Evolutionary conservation across 352 stramenopile species (phyloP).

Genomic region (Phytophthora multivora): DNA sequence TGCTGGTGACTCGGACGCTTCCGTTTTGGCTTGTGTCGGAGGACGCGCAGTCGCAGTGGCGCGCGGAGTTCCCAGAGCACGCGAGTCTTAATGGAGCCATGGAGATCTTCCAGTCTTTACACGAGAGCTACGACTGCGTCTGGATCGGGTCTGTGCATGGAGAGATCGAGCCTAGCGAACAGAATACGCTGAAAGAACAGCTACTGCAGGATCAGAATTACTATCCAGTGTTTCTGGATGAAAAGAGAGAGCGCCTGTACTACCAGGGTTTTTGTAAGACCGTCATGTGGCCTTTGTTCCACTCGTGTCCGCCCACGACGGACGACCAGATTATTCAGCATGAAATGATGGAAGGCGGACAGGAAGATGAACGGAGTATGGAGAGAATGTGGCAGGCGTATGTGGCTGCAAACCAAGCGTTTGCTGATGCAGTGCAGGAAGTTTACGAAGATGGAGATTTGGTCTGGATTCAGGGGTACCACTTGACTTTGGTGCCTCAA

Average conservation of each 20-base stretch:
- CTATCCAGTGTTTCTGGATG: conserved; percentile 89
- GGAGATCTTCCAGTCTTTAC: conserved; percentile 78
- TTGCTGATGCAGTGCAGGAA: conserved; percentile 86
- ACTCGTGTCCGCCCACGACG: conserved; percentile 82
- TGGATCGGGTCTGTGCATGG: conserved; percentile 86
- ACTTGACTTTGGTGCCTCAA: conserved; percentile 88
- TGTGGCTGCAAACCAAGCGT: conserved; percentile 85
- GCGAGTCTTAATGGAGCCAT: conserved; percentile 73
- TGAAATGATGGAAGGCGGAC: conserved; percentile 49
- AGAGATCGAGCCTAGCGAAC: conserved; percentile 79
- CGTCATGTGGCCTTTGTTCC: conserved; percentile 91
- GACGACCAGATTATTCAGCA: conserved; percentile 77
- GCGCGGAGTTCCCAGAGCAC: conserved; percentile 78
- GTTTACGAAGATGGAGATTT: conserved; percentile 90
- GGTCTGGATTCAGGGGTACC: conserved; percentile 92
- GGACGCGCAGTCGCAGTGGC: conserved; percentile 83
- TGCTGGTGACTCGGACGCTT: conserved; percentile 78
- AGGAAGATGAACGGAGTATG: conserved; percentile 68
- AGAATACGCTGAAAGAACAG: conserved; percentile 85
- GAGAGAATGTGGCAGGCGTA: conserved; percentile 91
- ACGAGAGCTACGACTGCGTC: conserved; percentile 84
- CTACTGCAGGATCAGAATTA: conserved; percentile 91
- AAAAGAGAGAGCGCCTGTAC: conserved; percentile 85
- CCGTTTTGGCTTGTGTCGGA: conserved; percentile 82
- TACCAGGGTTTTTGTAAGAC: conserved; percentile 93